Base-by-base conservation (phyloP, 768 basidiomycete genomes). In the Lactarius indigo region DNA sequence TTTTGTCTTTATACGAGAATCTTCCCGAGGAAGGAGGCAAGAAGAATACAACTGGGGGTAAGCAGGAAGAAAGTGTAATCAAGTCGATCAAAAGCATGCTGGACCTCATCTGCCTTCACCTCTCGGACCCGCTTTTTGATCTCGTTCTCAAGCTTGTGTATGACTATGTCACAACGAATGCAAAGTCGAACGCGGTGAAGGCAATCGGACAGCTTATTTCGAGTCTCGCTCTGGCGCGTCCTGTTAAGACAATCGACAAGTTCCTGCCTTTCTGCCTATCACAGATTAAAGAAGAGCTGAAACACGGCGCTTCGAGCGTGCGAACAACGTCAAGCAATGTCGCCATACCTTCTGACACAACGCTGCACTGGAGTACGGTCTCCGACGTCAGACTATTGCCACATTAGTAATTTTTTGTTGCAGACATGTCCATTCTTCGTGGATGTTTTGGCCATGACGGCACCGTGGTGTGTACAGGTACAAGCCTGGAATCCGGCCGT, bases 21-120 rank as follows among this genome's bases (percentile, higher is more conserved):
- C 79, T 98, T 5, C 96, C 96, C 0, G 96, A 98, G 75, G 96
- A 96, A 77, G 94, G 92, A 13, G 96, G 96, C 5, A 87, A 86
- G 78, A 86, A 83, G 77, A 91, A 91, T 68, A 89, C 84, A 41
- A 93, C 92, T 2, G 92, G 92, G 28, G 92, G 92, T n/a, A 91
- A 91, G 75, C 84, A 82, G 77, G 91, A 89, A 79, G 89, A 94
- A 70, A 81, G 76, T 44, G 87, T 92, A 30, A 81, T 93, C 62
- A 91, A 88, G 73, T 85, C 90, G 23, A 84, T 92, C 75, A 91
- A 91, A 78, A 82, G 85, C 73, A 90, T 91, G 79, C 78, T 90
- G 71, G 92, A 95, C 73, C 84, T 90, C 63, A 83, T 95, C 70
- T 93, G 90, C 74, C 79, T 90, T 33, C 92, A 95, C 73, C 81